A percentile compares a stretch with the other conserved stretches of the same genome.
These are phyloP conservation scores for Corynespora cassiicola DNA, from an alignment of 2,329 filamentous ascomycete species.

Conservation along the genomic window DNA sequence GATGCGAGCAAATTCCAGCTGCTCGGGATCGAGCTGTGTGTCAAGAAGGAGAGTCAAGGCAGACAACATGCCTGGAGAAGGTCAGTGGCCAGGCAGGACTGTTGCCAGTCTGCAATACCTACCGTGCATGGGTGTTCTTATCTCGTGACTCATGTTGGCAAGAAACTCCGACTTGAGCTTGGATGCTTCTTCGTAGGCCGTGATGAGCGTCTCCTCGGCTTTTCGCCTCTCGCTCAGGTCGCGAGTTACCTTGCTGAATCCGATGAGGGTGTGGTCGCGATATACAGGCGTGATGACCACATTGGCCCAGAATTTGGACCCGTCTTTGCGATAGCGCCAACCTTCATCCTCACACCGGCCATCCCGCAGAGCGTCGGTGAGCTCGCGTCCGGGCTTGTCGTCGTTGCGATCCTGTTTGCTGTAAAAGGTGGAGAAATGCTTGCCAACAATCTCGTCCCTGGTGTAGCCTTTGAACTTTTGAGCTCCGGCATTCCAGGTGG, in stretches of 20 bases:
- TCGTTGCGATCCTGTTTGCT: conserved; percentile 56
- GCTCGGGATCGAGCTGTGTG: conserved; percentile 59
- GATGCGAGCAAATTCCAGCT: conserved; percentile 63
- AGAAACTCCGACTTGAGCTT: conserved; percentile 68
- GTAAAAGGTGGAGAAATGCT: conserved; percentile 66
- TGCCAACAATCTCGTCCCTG: conserved; percentile 61
- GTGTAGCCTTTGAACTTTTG: conserved; percentile 63
- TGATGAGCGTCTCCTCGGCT: conserved; percentile 61
- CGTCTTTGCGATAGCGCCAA: conserved; percentile 66
- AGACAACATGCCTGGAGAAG: conserved; percentile 56
- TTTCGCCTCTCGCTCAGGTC: conserved; percentile 64
- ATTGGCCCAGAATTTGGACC: conserved; percentile 66
- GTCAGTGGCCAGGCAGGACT: too few species aligned
- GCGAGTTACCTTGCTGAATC: conserved; percentile 66
- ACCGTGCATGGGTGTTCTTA: conserved; percentile 69
- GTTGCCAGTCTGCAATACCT: neutral
- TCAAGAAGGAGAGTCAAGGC: conserved; percentile 65
- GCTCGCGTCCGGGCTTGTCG: conserved; percentile 59
- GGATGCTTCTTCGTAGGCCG: conserved; percentile 68
- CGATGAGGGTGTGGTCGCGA: conserved; percentile 59
- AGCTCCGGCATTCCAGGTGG: conserved; percentile 65
- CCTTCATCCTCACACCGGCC: conserved; percentile 66
- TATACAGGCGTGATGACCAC: conserved; percentile 65
- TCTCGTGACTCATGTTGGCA: conserved; percentile 70
- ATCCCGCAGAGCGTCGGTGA: conserved; percentile 60